Evolutionary conservation across 106 monocot genomes (phyloP), one percentile per base, ranked within the genome.

Genomic region (Cymbidium sinense): DNA sequence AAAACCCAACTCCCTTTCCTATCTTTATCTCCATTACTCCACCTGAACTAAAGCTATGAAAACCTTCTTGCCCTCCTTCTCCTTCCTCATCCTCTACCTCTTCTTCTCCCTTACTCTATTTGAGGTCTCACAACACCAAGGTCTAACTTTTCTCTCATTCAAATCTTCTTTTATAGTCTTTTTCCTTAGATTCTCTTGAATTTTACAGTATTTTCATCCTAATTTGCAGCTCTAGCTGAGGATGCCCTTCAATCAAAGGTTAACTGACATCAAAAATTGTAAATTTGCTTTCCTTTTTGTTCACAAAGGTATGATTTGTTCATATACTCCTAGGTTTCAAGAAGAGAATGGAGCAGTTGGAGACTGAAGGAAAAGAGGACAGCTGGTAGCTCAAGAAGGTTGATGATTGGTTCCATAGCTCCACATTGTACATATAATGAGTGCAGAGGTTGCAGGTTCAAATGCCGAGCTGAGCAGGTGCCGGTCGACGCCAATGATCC

Each of bases 371-470:
- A n/a, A n/a, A 74, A 31, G 30, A 61, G 34, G 70, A 79, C 21
- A 20, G n/a, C n/a, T 23, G n/a, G 36, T 13, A 30, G 9, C 47
- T 54, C 71, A 25, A 88, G 87, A 80, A 93, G 93, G 74, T 1
- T 85, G 81, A 76, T 93, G 93, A 96, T 96, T 12, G 93, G 95
- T 0, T 96, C 95, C 4, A 86, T 79, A n/a, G 93, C 88, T 77
- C 95, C 95, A 2, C 84, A 75, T 7, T 96, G 93, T 81, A 96
- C 91, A 9, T 93, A 86, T 67, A 94, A 94, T 43, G 93, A 96
- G 69, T 96, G 95, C 87, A 90, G 93, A 72, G 91, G 93, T 0
- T 96, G 95, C 77, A 83, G 87, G 73, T 91, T 85, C 90, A 96
- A 83, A 77, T 96, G 95, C 84, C 85, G 75, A 2, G 89, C 93